phyloP scores from a whole-genome alignment of 164 flowering plant genomes.

The Taxillus chinensis region DNA sequence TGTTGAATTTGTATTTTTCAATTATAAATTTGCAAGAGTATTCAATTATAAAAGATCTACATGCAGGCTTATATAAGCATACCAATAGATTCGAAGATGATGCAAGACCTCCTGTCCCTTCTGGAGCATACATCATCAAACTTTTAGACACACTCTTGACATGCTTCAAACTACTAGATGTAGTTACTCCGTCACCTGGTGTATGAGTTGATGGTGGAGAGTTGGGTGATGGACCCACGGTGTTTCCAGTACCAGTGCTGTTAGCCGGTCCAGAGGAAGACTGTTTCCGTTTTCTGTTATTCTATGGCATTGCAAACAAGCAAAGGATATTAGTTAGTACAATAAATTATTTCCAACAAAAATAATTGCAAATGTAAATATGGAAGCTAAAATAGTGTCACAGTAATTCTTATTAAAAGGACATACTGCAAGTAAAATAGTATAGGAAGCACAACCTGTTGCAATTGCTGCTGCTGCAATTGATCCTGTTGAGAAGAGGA shows the following conservation, averaged over 20 bases:
- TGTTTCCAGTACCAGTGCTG: constrained; percentile 78
- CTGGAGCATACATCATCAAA: constrained; percentile 65
- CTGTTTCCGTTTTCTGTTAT: constrained; percentile 66
- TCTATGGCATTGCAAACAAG: constrained; percentile 25
- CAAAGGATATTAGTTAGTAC: constrained; percentile 7
- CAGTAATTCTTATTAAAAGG: neutral
- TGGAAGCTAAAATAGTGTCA: neutral
- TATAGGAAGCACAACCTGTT: constrained; percentile 38
- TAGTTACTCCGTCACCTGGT: constrained; percentile 62
- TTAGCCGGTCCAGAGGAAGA: constrained; percentile 82
- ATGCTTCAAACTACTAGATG: constrained; percentile 46
- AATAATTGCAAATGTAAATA: neutral
- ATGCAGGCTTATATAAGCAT: constrained; percentile 1
- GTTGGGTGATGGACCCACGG: constrained; percentile 65
- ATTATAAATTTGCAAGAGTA: no score
- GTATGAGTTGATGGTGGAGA: constrained; percentile 83
- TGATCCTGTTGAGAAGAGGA: constrained; percentile 65
- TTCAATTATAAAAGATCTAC: neutral
- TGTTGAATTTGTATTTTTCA: no score
- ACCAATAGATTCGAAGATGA: constrained; percentile 88
- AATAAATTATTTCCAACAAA: neutral
- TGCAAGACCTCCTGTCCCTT: constrained; percentile 65
- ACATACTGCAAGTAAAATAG: neutral
- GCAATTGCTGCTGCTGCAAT: constrained; percentile 62
- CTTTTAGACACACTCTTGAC: constrained; percentile 47